A percentile compares a stretch with the other conserved stretches of the same genome.
Conservation (phyloP, 2,329 filamentous ascomycete genomes). For the Fusarium burgessii region DNA sequence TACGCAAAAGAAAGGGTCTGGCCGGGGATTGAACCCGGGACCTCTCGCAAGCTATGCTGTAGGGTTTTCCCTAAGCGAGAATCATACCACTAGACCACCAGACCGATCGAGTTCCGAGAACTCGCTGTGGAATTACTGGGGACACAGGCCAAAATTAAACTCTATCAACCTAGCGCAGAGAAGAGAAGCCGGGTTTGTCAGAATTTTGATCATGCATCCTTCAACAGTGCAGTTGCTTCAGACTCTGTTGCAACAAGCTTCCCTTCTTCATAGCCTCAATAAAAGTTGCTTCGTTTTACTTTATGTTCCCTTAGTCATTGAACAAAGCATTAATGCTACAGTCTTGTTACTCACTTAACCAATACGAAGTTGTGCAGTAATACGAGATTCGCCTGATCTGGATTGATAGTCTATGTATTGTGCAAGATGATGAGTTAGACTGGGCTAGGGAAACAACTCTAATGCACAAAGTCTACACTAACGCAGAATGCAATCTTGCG, state of each 20-base stretch:
- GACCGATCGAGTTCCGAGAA: conserved; percentile 44
- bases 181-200: too few relatives aligned
- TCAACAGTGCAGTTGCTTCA: too few relatives aligned
- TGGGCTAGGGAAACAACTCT: not conserved
- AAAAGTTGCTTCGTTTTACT: too few relatives aligned
- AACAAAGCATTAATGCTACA: too few relatives aligned
- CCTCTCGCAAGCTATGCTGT: conserved; percentile 56
- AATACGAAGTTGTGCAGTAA: too few relatives aligned
- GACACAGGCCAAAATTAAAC: rapidly evolving
- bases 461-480: not conserved
- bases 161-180: not conserved
- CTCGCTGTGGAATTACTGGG: not conserved
- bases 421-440: not conserved
- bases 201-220: too few relatives aligned
- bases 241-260: too few relatives aligned
- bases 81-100: conserved; percentile 77
- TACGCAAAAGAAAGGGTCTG: conserved; percentile 53
- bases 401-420: not conserved
- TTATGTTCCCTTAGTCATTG: too few relatives aligned
- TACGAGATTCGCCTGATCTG: too few relatives aligned
- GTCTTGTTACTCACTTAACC: too few relatives aligned
- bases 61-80: conserved; percentile 72
- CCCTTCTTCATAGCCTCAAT: too few relatives aligned
- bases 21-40: conserved; percentile 62
- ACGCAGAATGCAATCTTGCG: not conserved